Conservation (phyloP, 139 green algal species). For the Penium margaritaceum region DNA sequence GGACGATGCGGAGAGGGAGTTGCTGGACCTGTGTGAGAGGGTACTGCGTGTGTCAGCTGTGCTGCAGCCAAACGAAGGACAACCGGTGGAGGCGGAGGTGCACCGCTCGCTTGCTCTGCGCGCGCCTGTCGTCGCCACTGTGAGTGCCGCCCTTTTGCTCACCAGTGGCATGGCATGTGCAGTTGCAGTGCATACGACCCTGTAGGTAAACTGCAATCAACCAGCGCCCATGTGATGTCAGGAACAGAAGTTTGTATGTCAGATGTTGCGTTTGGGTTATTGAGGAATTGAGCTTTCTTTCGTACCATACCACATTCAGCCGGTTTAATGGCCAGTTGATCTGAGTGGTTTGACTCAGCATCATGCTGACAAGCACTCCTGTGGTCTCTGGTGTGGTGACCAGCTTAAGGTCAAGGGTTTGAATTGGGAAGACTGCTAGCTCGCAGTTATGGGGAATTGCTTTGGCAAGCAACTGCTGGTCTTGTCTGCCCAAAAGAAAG, state of each 20-base stretch:
- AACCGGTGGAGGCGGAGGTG: constrained; percentile 11
- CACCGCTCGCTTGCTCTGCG: constrained; percentile 6
- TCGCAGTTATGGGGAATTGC: no score
- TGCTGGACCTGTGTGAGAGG: neutral
- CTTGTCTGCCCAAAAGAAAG: neutral
- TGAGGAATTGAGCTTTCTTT: neutral
- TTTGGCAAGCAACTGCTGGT: neutral
- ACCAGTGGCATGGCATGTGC: neutral
- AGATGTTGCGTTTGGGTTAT: neutral
- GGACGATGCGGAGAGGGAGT: constrained; percentile 15
- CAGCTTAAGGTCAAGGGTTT: no score
- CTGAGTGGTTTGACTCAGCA: no score
- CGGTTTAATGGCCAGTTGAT: no score
- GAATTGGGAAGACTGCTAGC: no score
- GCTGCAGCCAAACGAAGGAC: constrained; percentile 1
- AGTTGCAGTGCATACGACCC: neutral
- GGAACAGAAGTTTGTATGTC: neutral
- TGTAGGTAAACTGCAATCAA: neutral
- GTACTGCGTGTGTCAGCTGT: neutral
- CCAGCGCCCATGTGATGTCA: neutral
- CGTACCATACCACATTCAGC: no score
- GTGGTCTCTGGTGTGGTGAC: neutral
- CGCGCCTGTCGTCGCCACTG: constrained; percentile 18
- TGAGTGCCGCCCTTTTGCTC: constrained; percentile 1
- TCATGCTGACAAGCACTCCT: neutral